Percentiles rank a stretch among this genome's conserved stretches.
These are phyloP conservation scores for Pseudophaeomoniella oleicola DNA, from an alignment of 2,329 filamentous ascomycete genomes.

Conservation along the genomic window DNA sequence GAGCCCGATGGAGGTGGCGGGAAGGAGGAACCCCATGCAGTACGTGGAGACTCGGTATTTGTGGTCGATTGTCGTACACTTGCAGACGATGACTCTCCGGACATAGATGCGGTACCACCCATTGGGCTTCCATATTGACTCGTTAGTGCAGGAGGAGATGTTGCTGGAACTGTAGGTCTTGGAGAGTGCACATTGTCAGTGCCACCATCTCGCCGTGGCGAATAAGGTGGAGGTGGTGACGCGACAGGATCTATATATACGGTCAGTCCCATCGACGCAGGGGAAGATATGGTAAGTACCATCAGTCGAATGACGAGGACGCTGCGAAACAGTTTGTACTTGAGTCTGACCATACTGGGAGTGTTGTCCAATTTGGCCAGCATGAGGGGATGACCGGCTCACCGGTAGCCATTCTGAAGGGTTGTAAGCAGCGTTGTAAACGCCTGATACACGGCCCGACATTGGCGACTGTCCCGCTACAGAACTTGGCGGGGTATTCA, in stretches of 20 bases:
- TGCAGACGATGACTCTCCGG: slow-evolving; percentile 10
- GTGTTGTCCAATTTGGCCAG: too few relatives aligned
- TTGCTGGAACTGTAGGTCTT: slow-evolving; percentile 3
- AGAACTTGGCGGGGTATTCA: slow-evolving; percentile 20
- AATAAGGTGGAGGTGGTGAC: slow-evolving; percentile 10
- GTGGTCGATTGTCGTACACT: slow-evolving; percentile 19
- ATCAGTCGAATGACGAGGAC: slow-evolving; percentile 1
- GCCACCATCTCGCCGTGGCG: slow-evolving; percentile 2
- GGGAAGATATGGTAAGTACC: slow-evolving; percentile 4
- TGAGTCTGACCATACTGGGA: slow-evolving; percentile 2
- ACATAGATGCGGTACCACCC: slow-evolving; percentile 5
- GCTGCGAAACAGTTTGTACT: neutral
- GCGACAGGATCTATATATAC: slow-evolving; percentile 10
- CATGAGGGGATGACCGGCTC: slow-evolving; percentile 13
- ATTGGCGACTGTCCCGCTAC: slow-evolving; percentile 25
- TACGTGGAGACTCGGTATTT: slow-evolving; percentile 10
- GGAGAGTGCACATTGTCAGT: neutral
- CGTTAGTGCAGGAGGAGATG: slow-evolving; percentile 7
- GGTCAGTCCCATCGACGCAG: slow-evolving; percentile 1
- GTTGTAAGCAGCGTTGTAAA: slow-evolving; percentile 31
- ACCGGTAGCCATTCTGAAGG: slow-evolving; percentile 33
- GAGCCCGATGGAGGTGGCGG: slow-evolving; percentile 21
- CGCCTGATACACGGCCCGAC: slow-evolving; percentile 22
- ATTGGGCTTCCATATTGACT: slow-evolving; percentile 7
- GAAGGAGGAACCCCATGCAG: slow-evolving; percentile 17